These are phyloP conservation scores for Ceratocystis ficicola DNA, from an alignment of 2,329 filamentous ascomycete species.

Conservation along the genomic window DNA sequence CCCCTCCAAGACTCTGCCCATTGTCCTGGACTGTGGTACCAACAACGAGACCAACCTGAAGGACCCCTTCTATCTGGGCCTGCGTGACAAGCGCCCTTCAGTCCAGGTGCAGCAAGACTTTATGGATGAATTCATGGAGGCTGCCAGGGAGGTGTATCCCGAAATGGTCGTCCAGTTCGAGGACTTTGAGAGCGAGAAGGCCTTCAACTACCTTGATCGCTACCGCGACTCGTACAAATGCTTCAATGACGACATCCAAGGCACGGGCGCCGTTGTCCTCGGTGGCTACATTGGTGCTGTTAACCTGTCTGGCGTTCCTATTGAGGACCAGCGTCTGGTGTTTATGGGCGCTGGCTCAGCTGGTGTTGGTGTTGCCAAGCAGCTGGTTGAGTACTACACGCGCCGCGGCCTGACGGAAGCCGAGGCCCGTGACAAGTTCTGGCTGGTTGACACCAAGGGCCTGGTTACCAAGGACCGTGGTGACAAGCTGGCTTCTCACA, in stretches of 20 bases:
- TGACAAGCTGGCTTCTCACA: conserved; percentile 85
- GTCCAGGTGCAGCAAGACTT: conserved; percentile 74
- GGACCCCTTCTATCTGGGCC: conserved; percentile 76
- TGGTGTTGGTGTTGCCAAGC: conserved; percentile 93
- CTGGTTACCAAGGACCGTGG: conserved; percentile 87
- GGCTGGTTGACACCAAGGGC: conserved; percentile 92
- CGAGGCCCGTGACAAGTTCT: conserved; percentile 83
- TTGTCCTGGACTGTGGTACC: conserved; percentile 55
- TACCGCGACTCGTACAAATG: conserved; percentile 83
- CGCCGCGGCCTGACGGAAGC: conserved; percentile 81
- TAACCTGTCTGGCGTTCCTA: conserved; percentile 70
- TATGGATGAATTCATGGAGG: conserved; percentile 94
- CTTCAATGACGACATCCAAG: conserved; percentile 99
- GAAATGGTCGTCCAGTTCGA: conserved; percentile 79
- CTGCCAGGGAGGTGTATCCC: conserved; percentile 60
- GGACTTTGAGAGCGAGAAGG: conserved; percentile 86
- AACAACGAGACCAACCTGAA: conserved; percentile 53
- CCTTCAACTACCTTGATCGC: conserved; percentile 82
- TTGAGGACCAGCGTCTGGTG: conserved; percentile 84
- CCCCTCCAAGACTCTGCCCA: conserved; percentile 68
- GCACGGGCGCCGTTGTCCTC: conserved; percentile 88
- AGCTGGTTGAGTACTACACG: conserved; percentile 94
- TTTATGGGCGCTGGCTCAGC: conserved; percentile 95
- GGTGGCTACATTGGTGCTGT: conserved; percentile 65
- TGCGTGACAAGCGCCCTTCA: conserved; percentile 68